Evolutionary conservation across 2,329 filamentous ascomycete species (phyloP).

Genomic region (Tolypocladium amazonense): DNA sequence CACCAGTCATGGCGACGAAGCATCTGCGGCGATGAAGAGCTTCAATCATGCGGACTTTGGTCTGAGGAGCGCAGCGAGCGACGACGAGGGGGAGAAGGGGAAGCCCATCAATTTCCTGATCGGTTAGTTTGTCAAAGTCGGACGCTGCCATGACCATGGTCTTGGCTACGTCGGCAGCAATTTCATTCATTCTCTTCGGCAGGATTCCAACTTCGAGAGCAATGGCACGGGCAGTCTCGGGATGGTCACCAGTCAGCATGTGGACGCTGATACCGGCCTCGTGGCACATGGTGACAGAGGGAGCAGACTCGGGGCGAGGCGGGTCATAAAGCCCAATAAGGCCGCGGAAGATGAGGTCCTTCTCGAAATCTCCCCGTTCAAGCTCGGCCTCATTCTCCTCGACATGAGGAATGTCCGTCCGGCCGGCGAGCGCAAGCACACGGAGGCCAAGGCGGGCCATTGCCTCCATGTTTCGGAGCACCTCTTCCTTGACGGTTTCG

Average conservation of each 20-base stretch:
- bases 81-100: conserved; percentile 57
- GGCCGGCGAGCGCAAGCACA: conserved; percentile 55
- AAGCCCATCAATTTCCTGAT: conserved; percentile 52
- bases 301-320: conserved; percentile 55
- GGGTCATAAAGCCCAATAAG: conserved; percentile 66
- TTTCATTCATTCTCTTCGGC: conserved; percentile 34
- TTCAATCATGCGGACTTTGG: conserved; percentile 67
- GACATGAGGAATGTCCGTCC: conserved; percentile 26
- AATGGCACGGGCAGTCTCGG: conserved; percentile 53
- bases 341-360: conserved; percentile 53
- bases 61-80: conserved; percentile 58
- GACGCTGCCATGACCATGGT: conserved; percentile 56
- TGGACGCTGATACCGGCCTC: conserved; percentile 53
- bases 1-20: conserved; percentile 64
- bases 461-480: conserved; percentile 58
- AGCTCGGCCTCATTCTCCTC: conserved; percentile 27
- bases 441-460: conserved; percentile 57
- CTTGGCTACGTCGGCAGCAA: conserved; percentile 43
- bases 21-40: conserved; percentile 54
- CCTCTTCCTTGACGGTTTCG: conserved; percentile 40
- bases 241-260: conserved; percentile 63
- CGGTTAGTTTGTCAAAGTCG: conserved; percentile 57
- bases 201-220: conserved; percentile 54
- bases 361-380: conserved; percentile 46
- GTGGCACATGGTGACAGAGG: conserved; percentile 46